Percentiles rank a stretch among this genome's conserved stretches.
phyloP scores from a whole-genome alignment of 2,329 filamentous ascomycete genomes.

The Hymenoscyphus scutula region DNA sequence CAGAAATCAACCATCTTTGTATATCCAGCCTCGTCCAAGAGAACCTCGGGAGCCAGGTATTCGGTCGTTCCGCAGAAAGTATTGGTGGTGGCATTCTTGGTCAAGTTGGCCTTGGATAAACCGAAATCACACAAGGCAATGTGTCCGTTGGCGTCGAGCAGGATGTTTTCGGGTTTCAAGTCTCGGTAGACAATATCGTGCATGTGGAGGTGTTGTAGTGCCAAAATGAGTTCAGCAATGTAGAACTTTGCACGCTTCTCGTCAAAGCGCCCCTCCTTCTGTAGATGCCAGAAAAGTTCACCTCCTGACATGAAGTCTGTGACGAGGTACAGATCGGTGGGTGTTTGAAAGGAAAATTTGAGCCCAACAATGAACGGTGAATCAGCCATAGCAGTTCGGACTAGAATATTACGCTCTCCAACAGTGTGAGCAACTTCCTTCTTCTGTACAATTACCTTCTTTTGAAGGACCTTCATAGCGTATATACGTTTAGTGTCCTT shows the following conservation, averaged over 20 bases:
- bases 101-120: slow-evolving; percentile 93
- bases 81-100: slow-evolving; percentile 96
- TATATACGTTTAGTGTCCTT: slow-evolving; percentile 95
- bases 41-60: slow-evolving; percentile 91
- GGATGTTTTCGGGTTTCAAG: slow-evolving; percentile 94
- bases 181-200: slow-evolving; percentile 98
- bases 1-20: slow-evolving; percentile 99
- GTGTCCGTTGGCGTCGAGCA: slow-evolving; percentile 94
- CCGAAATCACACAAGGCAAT: slow-evolving; percentile 98
- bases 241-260: slow-evolving; percentile 97
- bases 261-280: slow-evolving; percentile 94
- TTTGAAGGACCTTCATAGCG: slow-evolving; percentile 98
- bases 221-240: slow-evolving; percentile 94
- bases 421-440: slow-evolving; percentile 98
- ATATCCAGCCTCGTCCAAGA: slow-evolving; percentile 94
- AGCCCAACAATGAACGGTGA: slow-evolving; percentile 97
- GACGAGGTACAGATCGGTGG: slow-evolving; percentile 94
- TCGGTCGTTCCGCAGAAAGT: slow-evolving; percentile 99
- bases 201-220: slow-evolving; percentile 90
- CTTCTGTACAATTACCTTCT: slow-evolving; percentile 99
- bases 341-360: slow-evolving; percentile 98
- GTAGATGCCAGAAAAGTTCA: slow-evolving; percentile 97
- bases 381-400: slow-evolving; percentile 83
- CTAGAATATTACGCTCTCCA: slow-evolving; percentile 93
- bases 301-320: slow-evolving; percentile 99